These are phyloP conservation scores for Boletellus ananiceps DNA, from an alignment of 768 basidiomycete genomes.

Conservation along the genomic window DNA sequence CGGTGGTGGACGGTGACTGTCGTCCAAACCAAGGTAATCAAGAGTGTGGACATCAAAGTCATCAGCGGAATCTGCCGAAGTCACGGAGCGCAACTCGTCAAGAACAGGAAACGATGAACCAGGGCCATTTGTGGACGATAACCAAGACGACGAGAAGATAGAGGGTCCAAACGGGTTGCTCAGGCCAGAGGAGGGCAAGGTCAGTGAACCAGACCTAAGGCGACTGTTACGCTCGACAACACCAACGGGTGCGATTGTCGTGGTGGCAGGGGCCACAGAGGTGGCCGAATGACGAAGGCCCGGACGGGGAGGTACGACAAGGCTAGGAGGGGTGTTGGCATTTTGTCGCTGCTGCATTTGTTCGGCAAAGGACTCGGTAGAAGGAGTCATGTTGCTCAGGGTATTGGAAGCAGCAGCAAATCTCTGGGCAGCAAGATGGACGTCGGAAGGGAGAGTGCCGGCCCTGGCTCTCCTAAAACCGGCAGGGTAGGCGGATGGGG, in stretches of 20 bases:
- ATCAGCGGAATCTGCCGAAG: conserved; percentile 76
- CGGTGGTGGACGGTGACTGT: conserved; percentile 62
- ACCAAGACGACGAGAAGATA: conserved; percentile 89
- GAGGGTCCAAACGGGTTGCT: conserved; percentile 83
- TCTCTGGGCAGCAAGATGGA: conserved; percentile 80
- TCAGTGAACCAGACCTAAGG: conserved; percentile 88
- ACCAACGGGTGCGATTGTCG: conserved; percentile 33
- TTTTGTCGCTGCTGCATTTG: conserved; percentile 38
- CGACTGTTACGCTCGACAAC: conserved; percentile 69
- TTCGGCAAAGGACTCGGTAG: conserved; percentile 47
- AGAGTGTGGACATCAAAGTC: conserved; percentile 92
- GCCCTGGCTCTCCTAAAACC: conserved; percentile 95
- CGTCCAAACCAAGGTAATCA: conserved; percentile 94
- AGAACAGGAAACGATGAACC: conserved; percentile 59
- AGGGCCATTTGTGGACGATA: conserved; percentile 55
- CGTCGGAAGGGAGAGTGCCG: conserved; percentile 95
- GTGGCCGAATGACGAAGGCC: conserved; percentile 71
- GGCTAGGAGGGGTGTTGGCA: conserved; percentile 36
- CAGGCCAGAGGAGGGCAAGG: conserved; percentile 71
- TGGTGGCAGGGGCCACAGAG: conserved; percentile 52
- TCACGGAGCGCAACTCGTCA: conserved; percentile 78
- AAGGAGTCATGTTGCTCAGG: conserved; percentile 45
- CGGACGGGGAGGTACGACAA: conserved; percentile 53
- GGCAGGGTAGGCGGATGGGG: conserved; percentile 74
- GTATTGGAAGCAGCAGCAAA: conserved; percentile 67